A percentile compares a stretch with the other conserved stretches of the same genome.
These are phyloP conservation scores for Xylaria sp. DNA, from an alignment of 2,329 filamentous ascomycete genomes.

Conservation along the genomic window DNA sequence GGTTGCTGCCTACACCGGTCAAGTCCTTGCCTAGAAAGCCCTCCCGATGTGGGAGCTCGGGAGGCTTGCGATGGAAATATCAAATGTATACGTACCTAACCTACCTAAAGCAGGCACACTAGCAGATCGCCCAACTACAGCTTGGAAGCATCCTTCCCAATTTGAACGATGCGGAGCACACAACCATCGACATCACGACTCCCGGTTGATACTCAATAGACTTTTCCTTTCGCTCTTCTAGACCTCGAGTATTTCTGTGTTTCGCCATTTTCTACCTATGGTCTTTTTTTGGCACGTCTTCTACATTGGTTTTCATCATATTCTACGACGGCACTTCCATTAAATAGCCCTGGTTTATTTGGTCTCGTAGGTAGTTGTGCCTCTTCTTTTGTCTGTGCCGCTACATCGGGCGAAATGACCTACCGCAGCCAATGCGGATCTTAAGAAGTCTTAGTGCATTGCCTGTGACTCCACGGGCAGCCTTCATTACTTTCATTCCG, in stretches of 20 bases:
- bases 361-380: conserved; percentile 6
- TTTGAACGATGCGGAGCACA: background rate
- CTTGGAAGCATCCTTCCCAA: conserved; percentile 2
- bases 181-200: conserved; percentile 15
- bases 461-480: conserved; percentile 36
- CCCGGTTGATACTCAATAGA: background rate
- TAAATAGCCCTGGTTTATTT: background rate
- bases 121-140: background rate
- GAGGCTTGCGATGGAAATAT: too few relatives aligned
- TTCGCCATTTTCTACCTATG: background rate
- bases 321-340: background rate
- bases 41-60: background rate
- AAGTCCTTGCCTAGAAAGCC: background rate
- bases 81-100: too few relatives aligned
- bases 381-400: background rate
- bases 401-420: conserved; percentile 3
- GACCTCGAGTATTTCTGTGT: background rate
- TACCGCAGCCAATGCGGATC: conserved; percentile 40
- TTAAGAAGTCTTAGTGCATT: conserved; percentile 33
- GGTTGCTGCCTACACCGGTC: background rate
- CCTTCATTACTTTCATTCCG: conserved; percentile 15
- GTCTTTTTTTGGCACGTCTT: background rate
- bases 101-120: background rate
- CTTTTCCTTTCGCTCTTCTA: background rate
- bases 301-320: background rate